phyloP scores from a whole-genome alignment of 2,329 filamentous ascomycete genomes.

The Colletotrichum chrysophilum region DNA sequence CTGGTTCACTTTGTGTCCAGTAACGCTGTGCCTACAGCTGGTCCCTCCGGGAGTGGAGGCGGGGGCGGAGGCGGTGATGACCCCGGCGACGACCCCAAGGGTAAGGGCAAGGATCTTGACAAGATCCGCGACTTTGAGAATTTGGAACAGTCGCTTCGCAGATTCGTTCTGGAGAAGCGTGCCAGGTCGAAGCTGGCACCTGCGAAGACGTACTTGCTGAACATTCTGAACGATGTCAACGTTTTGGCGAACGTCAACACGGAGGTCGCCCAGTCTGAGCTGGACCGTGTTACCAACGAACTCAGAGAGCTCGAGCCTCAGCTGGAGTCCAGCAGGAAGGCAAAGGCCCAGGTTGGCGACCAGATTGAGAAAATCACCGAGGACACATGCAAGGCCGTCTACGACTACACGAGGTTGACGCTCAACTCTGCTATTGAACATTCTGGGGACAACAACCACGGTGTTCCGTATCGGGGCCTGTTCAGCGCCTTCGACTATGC shows the following conservation, averaged over 20 bases:
- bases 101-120: constrained; percentile 86
- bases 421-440: constrained; percentile 77
- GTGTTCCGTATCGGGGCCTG: constrained; percentile 85
- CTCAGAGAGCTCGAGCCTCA: constrained; percentile 83
- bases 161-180: constrained; percentile 95
- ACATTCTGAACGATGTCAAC: constrained; percentile 87
- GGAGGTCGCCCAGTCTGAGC: constrained; percentile 83
- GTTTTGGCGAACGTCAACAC: constrained; percentile 85
- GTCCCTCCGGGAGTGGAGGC: constrained; percentile 59
- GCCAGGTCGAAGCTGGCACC: constrained; percentile 94
- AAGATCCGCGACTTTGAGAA: constrained; percentile 90
- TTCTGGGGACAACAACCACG: constrained; percentile 78
- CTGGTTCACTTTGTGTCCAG: constrained; percentile 98
- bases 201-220: constrained; percentile 92
- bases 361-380: constrained; percentile 84
- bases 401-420: constrained; percentile 79
- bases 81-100: constrained; percentile 64
- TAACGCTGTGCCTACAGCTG: constrained; percentile 83
- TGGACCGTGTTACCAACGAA: constrained; percentile 82
- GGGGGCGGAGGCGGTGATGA: constrained; percentile 63
- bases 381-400: constrained; percentile 83
- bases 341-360: constrained; percentile 79
- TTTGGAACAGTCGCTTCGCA: constrained; percentile 84
- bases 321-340: constrained; percentile 83
- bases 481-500: constrained; percentile 89